Evolutionary conservation across 108 stramenopile genomes (phyloP).

Genomic region (Fragilaria radians): DNA sequence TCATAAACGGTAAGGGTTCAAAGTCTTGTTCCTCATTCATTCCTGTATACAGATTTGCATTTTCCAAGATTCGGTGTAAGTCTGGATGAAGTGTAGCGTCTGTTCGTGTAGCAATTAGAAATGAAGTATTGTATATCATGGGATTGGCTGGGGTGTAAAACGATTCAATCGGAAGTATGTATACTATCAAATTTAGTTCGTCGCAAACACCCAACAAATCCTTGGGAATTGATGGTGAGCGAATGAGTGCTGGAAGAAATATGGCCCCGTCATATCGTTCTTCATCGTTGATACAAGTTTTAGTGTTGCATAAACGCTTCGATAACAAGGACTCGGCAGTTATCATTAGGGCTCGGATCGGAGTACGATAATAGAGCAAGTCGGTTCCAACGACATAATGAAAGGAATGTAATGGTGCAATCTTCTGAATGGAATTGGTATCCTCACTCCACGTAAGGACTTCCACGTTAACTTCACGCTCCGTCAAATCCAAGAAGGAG

Average conservation of each 20-base stretch:
- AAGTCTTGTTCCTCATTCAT: not conserved
- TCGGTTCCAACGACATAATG: not conserved
- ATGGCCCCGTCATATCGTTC: not conserved
- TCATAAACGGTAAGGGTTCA: not conserved
- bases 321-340: not conserved
- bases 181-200: not conserved
- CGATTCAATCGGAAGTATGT: not conserved
- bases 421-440: not conserved
- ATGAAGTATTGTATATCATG: not conserved
- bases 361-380: not conserved
- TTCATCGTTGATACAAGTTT: not conserved
- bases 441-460: not conserved
- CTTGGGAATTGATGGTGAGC: not conserved
- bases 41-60: not conserved
- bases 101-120: not conserved
- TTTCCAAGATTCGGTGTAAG: not conserved
- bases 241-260: not conserved
- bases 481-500: not conserved
- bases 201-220: not conserved
- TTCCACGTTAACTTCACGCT: not conserved
- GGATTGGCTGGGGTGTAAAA: not conserved
- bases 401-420: not conserved
- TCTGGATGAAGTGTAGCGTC: not conserved
- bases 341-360: not conserved
- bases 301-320: not conserved